A percentile compares a stretch with the other conserved stretches of the same genome.
Conservation (phyloP, 768 basidiomycete genomes). For the Multifurca ochricompacta region DNA sequence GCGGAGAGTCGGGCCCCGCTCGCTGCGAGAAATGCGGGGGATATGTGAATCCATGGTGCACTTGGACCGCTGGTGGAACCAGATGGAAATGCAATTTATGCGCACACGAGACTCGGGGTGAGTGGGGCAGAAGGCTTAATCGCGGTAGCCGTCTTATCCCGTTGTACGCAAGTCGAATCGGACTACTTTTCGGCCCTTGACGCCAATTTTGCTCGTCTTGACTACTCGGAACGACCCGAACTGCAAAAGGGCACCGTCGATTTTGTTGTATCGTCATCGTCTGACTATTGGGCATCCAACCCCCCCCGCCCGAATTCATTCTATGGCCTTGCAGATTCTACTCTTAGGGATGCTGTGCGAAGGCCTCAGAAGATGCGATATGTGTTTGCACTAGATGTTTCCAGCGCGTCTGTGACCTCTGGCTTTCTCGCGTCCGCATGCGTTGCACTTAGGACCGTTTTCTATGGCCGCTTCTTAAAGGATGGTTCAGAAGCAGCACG, state of each 20-base stretch:
- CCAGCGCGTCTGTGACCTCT: constrained; percentile 52
- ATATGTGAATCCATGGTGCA: constrained; percentile 93
- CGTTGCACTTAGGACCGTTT: constrained; percentile 45
- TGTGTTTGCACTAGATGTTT: constrained; percentile 87
- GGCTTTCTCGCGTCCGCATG: constrained; percentile 69
- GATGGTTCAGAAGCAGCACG: constrained; percentile 33
- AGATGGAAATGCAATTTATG: constrained; percentile 94
- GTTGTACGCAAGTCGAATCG: constrained; percentile 45
- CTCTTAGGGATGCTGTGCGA: constrained; percentile 35
- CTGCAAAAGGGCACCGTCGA: constrained; percentile 88
- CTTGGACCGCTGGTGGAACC: constrained; percentile 73
- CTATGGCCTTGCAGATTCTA: constrained; percentile 45
- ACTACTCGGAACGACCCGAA: constrained; percentile 78
- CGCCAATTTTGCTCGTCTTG: constrained; percentile 65
- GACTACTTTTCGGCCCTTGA: constrained; percentile 85
- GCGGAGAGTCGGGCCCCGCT: constrained; percentile 64
- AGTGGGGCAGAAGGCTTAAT: constrained; percentile 22
- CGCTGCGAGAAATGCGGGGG: constrained; percentile 80
- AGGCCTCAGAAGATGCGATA: constrained; percentile 60
- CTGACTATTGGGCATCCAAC: constrained; percentile 80
- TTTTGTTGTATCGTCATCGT: constrained; percentile 57
- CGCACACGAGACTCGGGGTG: constrained; percentile 75
- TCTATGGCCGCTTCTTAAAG: constrained; percentile 51
- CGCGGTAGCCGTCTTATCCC: neutral
- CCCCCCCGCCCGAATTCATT: constrained; percentile 48